Conservation (phyloP, 2,329 filamentous ascomycete genomes). For the Aspergillus sp. region DNA sequence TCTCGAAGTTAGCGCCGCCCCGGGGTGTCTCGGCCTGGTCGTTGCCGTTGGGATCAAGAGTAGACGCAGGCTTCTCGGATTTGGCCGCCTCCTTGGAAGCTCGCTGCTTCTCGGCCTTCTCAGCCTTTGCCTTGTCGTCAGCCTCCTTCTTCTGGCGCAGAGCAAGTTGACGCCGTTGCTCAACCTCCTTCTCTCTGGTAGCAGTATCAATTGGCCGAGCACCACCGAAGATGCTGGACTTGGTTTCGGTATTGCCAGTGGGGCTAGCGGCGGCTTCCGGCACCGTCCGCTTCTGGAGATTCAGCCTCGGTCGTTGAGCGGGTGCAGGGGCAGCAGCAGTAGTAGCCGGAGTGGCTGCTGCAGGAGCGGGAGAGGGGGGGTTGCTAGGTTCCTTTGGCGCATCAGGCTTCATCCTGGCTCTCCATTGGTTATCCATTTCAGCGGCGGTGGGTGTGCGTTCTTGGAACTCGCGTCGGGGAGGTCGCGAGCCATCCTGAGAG, state of each 20-base stretch:
- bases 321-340: constrained; percentile 62
- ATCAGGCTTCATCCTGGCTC: constrained; percentile 86
- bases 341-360: constrained; percentile 43
- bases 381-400: constrained; percentile 70
- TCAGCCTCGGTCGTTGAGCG: constrained; percentile 73
- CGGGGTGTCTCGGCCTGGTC: constrained; percentile 41
- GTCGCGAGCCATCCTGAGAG: constrained; percentile 74
- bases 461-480: constrained; percentile 73
- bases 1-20: constrained; percentile 54
- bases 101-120: constrained; percentile 64
- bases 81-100: constrained; percentile 42
- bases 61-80: constrained; percentile 31
- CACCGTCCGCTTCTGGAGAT: constrained; percentile 88
- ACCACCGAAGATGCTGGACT: constrained; percentile 90
- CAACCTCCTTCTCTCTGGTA: constrained; percentile 82
- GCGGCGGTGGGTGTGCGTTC: constrained; percentile 79
- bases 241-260: constrained; percentile 60
- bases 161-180: constrained; percentile 76
- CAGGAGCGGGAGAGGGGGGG: constrained; percentile 69
- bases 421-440: constrained; percentile 92
- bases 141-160: constrained; percentile 81
- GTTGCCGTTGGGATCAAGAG: constrained; percentile 42
- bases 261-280: constrained; percentile 64
- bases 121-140: constrained; percentile 80
- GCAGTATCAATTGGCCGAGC: constrained; percentile 93